Base-by-base conservation (phyloP, 2,329 filamentous ascomycete species). In the Ascochyta rabiei region DNA sequence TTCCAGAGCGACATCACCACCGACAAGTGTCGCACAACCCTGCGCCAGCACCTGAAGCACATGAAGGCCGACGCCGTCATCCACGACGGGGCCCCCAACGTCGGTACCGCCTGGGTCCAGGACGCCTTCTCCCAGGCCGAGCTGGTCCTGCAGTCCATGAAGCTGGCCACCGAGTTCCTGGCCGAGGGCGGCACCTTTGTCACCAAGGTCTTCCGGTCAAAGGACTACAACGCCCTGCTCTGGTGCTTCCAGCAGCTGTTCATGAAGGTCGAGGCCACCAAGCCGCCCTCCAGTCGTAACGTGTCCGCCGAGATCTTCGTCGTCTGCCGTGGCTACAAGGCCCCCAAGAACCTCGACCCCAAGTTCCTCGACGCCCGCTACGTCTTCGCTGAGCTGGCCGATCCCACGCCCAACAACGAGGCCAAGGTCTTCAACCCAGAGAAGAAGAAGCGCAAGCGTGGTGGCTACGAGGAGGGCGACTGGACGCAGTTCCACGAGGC, bases 221-320 rank as follows among this genome's bases (percentile, higher is more conserved):
- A 97, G 73, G 93, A 99, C 73, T 98, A 96, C 80, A 97, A 97
- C 73, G 88, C 91, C 54, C 79, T 99, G 40, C 83, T 98, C 43
- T 99, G 95, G 95, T 93, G 98, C 30, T 92, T 98, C 80, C 96
- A 96, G 73, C 95, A 99, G 75, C 83, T 99, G 0, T 99, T 99
- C 79, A 84, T 84, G 42, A 96, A 95, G 63, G 95, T 99, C 60
- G 93, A 99, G 74, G 93, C 96, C 43, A 99, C 95, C 5, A 99
- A 99, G 76, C 95, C 95, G 3, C 95, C 95, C 0, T 96, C 92
- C 0, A 96, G 91, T 8, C 85, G 95, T 80, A 97, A 96, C 69
- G 93, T 99, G 47, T 97, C 92, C 7, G 95, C 95, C 62, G 95
- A 99, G 81, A 98, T 98, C 35, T 99, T 99, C 80, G 93, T 98